These are phyloP conservation scores for Tephrocybe sp. DNA, from an alignment of 768 basidiomycete species.

Conservation along the genomic window DNA sequence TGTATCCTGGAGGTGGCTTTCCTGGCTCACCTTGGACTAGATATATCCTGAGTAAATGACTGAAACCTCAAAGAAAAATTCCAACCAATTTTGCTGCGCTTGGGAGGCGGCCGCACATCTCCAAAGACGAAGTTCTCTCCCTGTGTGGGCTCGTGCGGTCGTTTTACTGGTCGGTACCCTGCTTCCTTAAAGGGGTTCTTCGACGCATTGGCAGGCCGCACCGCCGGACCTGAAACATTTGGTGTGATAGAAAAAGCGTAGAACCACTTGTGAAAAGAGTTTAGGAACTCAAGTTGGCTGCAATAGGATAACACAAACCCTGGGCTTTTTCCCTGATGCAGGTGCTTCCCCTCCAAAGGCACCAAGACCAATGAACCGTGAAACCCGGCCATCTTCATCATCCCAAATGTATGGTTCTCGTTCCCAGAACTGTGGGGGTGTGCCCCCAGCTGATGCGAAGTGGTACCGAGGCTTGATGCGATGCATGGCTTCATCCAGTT, in stretches of 20 bases:
- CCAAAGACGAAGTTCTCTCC: conserved; percentile 73
- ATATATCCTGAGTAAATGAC: neutral
- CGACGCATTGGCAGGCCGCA: conserved; percentile 61
- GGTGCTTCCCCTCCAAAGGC: conserved; percentile 68
- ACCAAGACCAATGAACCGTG: conserved; percentile 84
- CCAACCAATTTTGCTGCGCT: conserved; percentile 54
- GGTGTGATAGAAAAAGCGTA: conserved; percentile 91
- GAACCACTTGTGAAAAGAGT: conserved; percentile 69
- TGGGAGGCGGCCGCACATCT: conserved; percentile 51
- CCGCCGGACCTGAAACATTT: conserved; percentile 32
- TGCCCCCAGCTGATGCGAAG: conserved; percentile 65
- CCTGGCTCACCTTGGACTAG: conserved; percentile 40
- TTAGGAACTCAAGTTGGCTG: neutral
- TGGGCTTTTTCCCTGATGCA: conserved; percentile 70
- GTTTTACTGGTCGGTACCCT: conserved; percentile 43
- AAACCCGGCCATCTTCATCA: conserved; percentile 61
- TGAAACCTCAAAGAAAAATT: neutral
- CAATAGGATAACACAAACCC: conserved; percentile 48
- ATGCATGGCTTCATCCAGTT: conserved; percentile 62
- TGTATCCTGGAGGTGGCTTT: conserved; percentile 70
- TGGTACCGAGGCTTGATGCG: conserved; percentile 84
- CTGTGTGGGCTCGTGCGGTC: conserved; percentile 44
- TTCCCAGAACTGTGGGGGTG: conserved; percentile 88
- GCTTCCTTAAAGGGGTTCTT: conserved; percentile 64
- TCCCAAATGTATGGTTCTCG: conserved; percentile 90